Percentiles rank a stretch among this genome's conserved stretches.
Evolutionary conservation across 1,139 yeast species (phyloP).

Genomic region (Kodamaea suecica): DNA sequence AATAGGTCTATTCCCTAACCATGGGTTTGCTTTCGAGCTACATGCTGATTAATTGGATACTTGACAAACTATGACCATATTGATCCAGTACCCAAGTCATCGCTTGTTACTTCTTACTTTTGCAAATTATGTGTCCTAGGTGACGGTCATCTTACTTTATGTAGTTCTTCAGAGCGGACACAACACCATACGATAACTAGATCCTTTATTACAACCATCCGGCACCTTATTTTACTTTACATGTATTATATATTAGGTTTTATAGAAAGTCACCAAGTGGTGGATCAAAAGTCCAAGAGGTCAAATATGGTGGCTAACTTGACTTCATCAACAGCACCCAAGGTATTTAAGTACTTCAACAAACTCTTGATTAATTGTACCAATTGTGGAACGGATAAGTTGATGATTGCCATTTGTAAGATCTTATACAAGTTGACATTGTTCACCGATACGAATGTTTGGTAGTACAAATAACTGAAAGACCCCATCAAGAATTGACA

Average conservation of each 20-base stretch:
- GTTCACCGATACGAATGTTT: conserved; percentile 78
- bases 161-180: too few relatives aligned
- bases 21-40: too few relatives aligned
- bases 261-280: conserved; percentile 2
- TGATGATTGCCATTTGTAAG: conserved; percentile 71
- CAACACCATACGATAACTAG: too few relatives aligned
- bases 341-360: conserved; percentile 58
- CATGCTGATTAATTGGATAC: too few relatives aligned
- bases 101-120: too few relatives aligned
- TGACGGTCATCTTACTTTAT: too few relatives aligned
- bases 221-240: too few relatives aligned
- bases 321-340: conserved; percentile 43
- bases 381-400: conserved; percentile 66
- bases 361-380: conserved; percentile 59
- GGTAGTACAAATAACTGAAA: conserved; percentile 86
- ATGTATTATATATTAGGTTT: conserved; percentile 1
- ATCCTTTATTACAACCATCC: too few relatives aligned
- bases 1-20: too few relatives aligned
- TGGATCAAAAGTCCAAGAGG: conserved; percentile 19
- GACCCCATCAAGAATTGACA: conserved; percentile 98
- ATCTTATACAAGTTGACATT: conserved; percentile 71
- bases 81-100: too few relatives aligned
- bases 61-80: too few relatives aligned
- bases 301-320: conserved; percentile 26
- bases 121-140: too few relatives aligned